phyloP scores from a whole-genome alignment of 192 early-diverging fungal genomes.

The Thoreauomyces humboldtii region DNA sequence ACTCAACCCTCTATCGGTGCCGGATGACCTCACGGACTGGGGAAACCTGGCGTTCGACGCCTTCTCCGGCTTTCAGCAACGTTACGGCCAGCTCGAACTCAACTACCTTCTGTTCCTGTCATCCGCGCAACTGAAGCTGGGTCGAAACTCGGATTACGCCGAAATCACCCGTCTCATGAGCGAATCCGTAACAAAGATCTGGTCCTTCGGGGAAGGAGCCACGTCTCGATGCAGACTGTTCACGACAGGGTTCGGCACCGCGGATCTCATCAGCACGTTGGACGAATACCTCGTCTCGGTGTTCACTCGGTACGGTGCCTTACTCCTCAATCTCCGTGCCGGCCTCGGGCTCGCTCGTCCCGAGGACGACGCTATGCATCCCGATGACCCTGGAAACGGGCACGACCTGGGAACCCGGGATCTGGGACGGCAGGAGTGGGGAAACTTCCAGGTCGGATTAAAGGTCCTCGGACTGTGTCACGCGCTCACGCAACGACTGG shows the following conservation, averaged over 20 bases:
- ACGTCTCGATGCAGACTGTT: constrained; percentile 53
- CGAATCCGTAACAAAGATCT: constrained; percentile 48
- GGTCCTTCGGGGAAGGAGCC: constrained; percentile 38
- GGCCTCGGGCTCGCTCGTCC: constrained; percentile 37
- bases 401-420: constrained; percentile 48
- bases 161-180: constrained; percentile 47
- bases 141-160: constrained; percentile 20
- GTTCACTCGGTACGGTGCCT: constrained; percentile 40
- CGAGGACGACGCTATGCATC: constrained; percentile 1
- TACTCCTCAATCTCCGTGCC: constrained; percentile 39
- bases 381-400: constrained; percentile 32
- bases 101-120: constrained; percentile 38
- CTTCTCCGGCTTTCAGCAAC: constrained; percentile 60
- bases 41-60: constrained; percentile 61
- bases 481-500: constrained; percentile 39
- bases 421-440: constrained; percentile 53
- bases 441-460: constrained; percentile 66
- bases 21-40: constrained; percentile 48
- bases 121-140: constrained; percentile 24
- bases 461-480: constrained; percentile 56
- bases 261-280: constrained; percentile 51
- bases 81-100: constrained; percentile 56
- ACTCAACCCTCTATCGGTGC: background rate
- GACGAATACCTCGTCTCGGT: constrained; percentile 50
- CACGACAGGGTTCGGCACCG: constrained; percentile 62